Percentiles rank a stretch among this genome's conserved stretches.
Evolutionary conservation across 2,329 filamentous ascomycete genomes (phyloP).

Genomic region (Cercospora nicotianae): DNA sequence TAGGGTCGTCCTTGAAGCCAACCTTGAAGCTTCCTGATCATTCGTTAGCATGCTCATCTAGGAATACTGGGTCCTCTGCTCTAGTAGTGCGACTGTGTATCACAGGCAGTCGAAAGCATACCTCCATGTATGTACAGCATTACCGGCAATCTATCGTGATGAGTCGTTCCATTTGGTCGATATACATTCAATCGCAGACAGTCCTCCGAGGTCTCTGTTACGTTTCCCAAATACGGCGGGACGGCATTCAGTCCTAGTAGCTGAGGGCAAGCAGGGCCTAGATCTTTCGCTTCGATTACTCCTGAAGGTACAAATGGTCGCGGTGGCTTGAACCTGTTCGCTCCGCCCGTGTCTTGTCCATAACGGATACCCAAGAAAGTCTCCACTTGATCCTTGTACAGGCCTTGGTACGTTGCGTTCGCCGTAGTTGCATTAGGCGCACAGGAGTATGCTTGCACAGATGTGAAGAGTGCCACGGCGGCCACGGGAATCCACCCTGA

Average conservation of each 20-base stretch:
- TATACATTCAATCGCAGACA: slow-evolving; percentile 38
- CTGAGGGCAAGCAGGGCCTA: slow-evolving; percentile 39
- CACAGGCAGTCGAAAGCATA: not conserved
- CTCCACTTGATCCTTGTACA: slow-evolving; percentile 32
- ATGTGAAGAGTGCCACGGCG: not conserved
- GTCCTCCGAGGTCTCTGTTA: slow-evolving; percentile 24
- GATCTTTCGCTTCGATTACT: slow-evolving; percentile 32
- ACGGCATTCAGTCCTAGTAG: not conserved
- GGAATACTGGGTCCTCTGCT: not conserved
- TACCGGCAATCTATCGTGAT: slow-evolving; percentile 40
- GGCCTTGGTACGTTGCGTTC: slow-evolving; percentile 33
- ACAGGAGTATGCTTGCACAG: slow-evolving; percentile 3
- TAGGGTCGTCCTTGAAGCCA: slow-evolving; percentile 35
- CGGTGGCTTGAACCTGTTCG: slow-evolving; percentile 38
- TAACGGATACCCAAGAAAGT: slow-evolving; percentile 40
- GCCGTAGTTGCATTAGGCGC: slow-evolving; percentile 7
- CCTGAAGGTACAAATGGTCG: slow-evolving; percentile 28
- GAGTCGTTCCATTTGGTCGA: slow-evolving; percentile 25
- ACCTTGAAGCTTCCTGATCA: slow-evolving; percentile 21
- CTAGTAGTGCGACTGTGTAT: not conserved
- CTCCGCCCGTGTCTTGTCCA: slow-evolving; percentile 36
- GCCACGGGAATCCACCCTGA: not conserved
- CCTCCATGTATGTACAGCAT: slow-evolving; percentile 39
- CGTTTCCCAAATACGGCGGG: slow-evolving; percentile 20
- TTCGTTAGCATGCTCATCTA: not conserved